Base-by-base conservation (phyloP, 2,329 filamentous ascomycete genomes). In the Aureobasidium subglaciale region DNA sequence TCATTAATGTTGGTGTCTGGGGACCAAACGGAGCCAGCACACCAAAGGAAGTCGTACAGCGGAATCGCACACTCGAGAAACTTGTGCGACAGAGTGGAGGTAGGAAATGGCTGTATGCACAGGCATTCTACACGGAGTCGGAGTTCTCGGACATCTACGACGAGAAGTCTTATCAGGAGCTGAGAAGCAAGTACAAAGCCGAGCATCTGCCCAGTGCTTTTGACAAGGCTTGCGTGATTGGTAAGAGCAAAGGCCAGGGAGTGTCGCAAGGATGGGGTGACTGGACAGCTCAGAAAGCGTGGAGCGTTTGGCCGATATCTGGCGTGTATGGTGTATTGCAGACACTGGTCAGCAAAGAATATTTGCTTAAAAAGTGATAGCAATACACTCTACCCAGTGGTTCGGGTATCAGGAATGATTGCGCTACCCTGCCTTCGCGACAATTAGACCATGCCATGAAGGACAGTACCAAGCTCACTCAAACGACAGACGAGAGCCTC, bases 81-180 rank as follows among this genome's bases (percentile, higher is more conserved):
- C 80, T 79, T 53, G 74, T 87, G 0, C 74, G 75, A 6, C 75
- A 79, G 18, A 73, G 84, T 4, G 75, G 78, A 2, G 85, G 85
- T 5, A 83, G 82, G 72, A 87, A 87, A 68, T 86, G 83, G 73
- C 70, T 88, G 1, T 88, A 88, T 60, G 83, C 84, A 1, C 84
- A 87, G 56, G 80, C 82, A 0, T 87, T 83, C 67, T 86, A 86
- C 66, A 79, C 77, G 2, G 79, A 85, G 64, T 76, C 80, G 0
- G 85, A 88, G 61, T 88, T 88, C 65, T 87, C 84, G 84, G 66
- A 72, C 5, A 75, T 80, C 50, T 88, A 87, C 58, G 79, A 86
- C 64, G 72, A 75, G 32, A 62, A 70, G 6, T 79, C 79, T 63
- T 87, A 88, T 59, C 78, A 85, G 35, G 67, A 64, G 2, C 68